Conservation (phyloP, 768 basidiomycete species). For the Glaciozyma antarctica region DNA sequence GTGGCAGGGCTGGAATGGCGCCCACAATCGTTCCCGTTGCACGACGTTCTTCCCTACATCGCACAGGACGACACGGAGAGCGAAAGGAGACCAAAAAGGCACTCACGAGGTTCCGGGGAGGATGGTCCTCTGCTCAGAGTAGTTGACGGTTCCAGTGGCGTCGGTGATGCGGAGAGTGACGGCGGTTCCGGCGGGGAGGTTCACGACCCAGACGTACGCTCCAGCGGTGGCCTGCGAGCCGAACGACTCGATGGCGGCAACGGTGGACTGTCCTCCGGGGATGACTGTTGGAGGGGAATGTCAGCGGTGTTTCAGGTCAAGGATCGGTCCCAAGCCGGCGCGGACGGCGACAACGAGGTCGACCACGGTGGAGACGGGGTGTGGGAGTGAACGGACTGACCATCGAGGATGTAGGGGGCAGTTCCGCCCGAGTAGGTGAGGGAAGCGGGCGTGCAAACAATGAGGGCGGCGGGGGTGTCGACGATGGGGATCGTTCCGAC, state of each 20-base stretch:
- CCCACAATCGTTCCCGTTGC: no score
- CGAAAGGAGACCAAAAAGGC: no score
- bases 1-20: no score
- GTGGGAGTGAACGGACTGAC: background rate
- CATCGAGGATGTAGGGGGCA: slow-evolving; percentile 7
- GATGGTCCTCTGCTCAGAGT: background rate
- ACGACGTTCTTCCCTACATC: no score
- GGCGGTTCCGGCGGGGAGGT: slow-evolving; percentile 32
- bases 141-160: slow-evolving; percentile 17
- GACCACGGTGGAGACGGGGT: no score
- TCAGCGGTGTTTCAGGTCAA: no score
- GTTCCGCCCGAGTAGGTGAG: slow-evolving; percentile 8
- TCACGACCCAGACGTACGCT: slow-evolving; percentile 29
- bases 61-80: no score
- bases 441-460: slow-evolving; percentile 5
- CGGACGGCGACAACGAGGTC: no score
- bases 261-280: slow-evolving; percentile 22
- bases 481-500: background rate
- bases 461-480: slow-evolving; percentile 10
- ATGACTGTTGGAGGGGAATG: slow-evolving; percentile 4
- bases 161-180: slow-evolving; percentile 33
- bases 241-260: slow-evolving; percentile 15
- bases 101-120: background rate
- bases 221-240: slow-evolving; percentile 16
- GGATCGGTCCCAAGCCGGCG: no score